phyloP scores from a whole-genome alignment of 495 filamentous ascomycete species.

The Penicillium lagena region DNA sequence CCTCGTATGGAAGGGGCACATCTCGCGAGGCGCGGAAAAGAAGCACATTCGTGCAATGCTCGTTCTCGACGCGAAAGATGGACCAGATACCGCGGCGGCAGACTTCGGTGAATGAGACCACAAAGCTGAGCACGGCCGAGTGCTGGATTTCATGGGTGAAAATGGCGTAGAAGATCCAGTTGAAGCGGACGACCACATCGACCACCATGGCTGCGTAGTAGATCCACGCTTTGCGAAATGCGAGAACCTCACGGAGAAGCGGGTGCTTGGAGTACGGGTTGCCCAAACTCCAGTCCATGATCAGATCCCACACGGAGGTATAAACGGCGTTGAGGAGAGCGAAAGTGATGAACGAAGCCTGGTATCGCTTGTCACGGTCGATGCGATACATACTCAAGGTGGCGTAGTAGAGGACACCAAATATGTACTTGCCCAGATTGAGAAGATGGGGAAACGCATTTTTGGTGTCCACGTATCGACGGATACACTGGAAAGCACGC shows the following conservation, averaged over 20 bases:
- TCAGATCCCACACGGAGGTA: conserved; percentile 88
- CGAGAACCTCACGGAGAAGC: conserved; percentile 74
- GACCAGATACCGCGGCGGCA: conserved; percentile 81
- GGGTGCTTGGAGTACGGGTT: conserved; percentile 63
- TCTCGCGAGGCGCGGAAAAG: conserved; percentile 79
- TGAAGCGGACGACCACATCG: conserved; percentile 86
- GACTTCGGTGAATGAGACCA: conserved; percentile 71
- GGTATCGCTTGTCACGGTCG: conserved; percentile 44
- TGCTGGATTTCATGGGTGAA: conserved; percentile 73
- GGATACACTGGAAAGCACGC: conserved; percentile 84
- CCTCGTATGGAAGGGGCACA: conserved; percentile 69
- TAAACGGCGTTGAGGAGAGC: conserved; percentile 77
- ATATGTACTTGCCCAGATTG: conserved; percentile 88
- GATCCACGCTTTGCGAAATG: conserved; percentile 65
- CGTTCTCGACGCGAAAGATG: conserved; percentile 92
- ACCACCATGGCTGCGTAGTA: conserved; percentile 83
- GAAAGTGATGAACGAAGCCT: conserved; percentile 70
- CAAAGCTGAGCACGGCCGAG: conserved; percentile 68
- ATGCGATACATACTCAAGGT: conserved; percentile 79
- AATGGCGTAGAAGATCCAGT: conserved; percentile 93
- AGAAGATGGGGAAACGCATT: conserved; percentile 88
- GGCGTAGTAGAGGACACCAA: conserved; percentile 73
- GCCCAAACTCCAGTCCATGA: conserved; percentile 89
- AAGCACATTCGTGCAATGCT: conserved; percentile 84
- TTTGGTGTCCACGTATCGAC: conserved; percentile 80